These are phyloP conservation scores for Nicotiana noctiflora DNA, from an alignment of 257 asterid species.

Conservation along the genomic window DNA sequence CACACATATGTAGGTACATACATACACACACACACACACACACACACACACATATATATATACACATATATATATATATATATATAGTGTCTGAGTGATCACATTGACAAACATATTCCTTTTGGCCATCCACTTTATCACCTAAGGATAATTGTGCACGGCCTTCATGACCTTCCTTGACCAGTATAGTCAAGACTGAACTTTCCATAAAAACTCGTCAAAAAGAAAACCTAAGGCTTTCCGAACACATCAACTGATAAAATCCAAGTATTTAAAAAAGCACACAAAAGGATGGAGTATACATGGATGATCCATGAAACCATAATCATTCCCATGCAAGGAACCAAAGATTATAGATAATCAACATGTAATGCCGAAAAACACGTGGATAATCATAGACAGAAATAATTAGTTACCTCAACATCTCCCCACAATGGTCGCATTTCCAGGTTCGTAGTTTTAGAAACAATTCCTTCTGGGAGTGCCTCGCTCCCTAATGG, in stretches of 20 bases:
- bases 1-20: not conserved
- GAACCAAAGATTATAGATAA: not conserved
- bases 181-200: not conserved
- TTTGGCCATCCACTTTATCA: not conserved
- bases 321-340: not conserved
- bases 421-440: constrained; percentile 53
- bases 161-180: not conserved
- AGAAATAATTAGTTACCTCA: constrained; percentile 1
- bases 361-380: not conserved
- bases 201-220: not conserved
- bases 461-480: constrained; percentile 67
- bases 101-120: not conserved
- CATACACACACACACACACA: too few relatives aligned
- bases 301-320: not conserved
- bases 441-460: constrained; percentile 67
- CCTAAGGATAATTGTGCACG: not conserved
- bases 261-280: not conserved
- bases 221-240: not conserved
- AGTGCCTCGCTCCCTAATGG: constrained; percentile 59
- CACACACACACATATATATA: too few relatives aligned
- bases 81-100: not conserved
- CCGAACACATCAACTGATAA: not conserved
- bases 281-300: not conserved
- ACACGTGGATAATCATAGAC: not conserved
- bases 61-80: too few relatives aligned